Base-by-base conservation (phyloP, 495 filamentous ascomycete species). In the Niebla homalea region DNA sequence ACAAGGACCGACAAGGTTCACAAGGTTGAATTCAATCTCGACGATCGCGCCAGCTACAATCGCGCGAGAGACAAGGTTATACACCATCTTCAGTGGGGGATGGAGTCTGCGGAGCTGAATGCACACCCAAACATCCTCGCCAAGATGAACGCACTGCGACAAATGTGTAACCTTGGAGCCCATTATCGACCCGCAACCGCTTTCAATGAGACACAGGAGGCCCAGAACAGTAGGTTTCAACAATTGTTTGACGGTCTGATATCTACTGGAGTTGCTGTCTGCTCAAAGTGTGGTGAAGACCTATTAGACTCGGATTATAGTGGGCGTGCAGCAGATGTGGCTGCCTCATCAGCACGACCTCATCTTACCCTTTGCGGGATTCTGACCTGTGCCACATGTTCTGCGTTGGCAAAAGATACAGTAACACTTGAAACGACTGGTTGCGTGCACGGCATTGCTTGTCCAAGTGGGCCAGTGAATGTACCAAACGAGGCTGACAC, bases 381-480 rank as follows among this genome's bases (percentile, higher is more conserved):
- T 12, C 0, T 57, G 14, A 40, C 49, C 4, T 57, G 50, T 18
- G 46, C 32, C 37, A 36, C 45, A 3, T 49, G 54, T 20, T 37
- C 39, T 41, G 18, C 18, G 21, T 5, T 36, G n/a, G 43, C 41
- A 18, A 39, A 25, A 0, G 41, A 23, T 5, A 35, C 18, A 0
- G 22, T 11, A 18, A 15, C 7, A 14, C 25, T 36, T 2, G 41
- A 36, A 37, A 4, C 18, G 14, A 7, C 16, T 38, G 39, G 7
- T 32, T 57, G 54, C 44, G 29, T 41, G 36, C 44, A 57, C 49
- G 45, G 53, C 20, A 22, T 32, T 11, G 16, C 22, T 1, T 53
- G 54, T 16, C 22, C 40, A 29, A 22, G 20, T 71, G n/a, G 81
- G 89, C 59, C 87, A 84, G 66, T 67, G 0, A 60, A 75, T 36